A percentile compares a stretch with the other conserved stretches of the same genome.
Evolutionary conservation across 2,329 filamentous ascomycete species (phyloP).

Genomic region (Claviceps humidiphila): DNA sequence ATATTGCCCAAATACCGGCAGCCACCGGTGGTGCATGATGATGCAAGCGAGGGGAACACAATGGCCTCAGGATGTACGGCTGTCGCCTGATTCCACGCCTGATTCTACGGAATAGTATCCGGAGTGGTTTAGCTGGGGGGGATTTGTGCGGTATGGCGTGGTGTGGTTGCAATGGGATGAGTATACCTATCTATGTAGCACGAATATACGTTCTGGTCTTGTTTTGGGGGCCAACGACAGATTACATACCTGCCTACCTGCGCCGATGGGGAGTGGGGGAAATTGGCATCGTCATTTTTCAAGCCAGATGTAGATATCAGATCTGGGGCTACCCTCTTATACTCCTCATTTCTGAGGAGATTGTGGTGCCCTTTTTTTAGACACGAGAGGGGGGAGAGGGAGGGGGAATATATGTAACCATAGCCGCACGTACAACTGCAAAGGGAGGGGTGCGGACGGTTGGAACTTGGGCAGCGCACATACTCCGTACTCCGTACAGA

Average conservation of each 20-base stretch:
- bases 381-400: background rate
- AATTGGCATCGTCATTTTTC: background rate
- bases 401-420: background rate
- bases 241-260: too few species aligned
- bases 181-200: background rate
- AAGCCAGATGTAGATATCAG: background rate
- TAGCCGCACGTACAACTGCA: background rate
- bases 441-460: background rate
- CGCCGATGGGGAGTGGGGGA: background rate
- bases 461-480: too few species aligned
- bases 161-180: background rate
- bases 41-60: background rate
- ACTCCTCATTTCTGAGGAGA: background rate
- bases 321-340: background rate
- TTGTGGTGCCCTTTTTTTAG: background rate
- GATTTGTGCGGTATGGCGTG: background rate
- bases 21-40: background rate
- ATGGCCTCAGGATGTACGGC: background rate
- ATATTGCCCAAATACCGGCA: background rate
- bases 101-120: background rate
- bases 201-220: background rate
- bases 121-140: background rate
- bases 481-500: too few species aligned
- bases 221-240: too few species aligned
- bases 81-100: background rate